phyloP scores from a whole-genome alignment of 2,329 filamentous ascomycete species.

The Neoascochyta sp. region DNA sequence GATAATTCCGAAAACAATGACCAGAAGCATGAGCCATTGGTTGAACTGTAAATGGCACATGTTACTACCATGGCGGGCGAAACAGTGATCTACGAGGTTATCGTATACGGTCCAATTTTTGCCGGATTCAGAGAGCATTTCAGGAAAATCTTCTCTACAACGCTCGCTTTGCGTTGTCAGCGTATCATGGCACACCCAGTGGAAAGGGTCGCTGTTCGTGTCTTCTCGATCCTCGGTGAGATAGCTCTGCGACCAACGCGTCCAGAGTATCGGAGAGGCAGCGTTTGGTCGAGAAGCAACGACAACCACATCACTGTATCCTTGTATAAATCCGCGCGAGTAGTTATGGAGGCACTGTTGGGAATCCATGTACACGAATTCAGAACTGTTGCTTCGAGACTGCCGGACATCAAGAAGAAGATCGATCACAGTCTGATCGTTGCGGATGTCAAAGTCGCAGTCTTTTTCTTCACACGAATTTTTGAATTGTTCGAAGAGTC shows the following conservation, averaged over 20 bases:
- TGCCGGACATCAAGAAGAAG: slow-evolving; percentile 11
- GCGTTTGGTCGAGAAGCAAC: slow-evolving; percentile 5
- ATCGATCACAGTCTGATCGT: slow-evolving; percentile 3
- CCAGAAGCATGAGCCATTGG: slow-evolving; percentile 11
- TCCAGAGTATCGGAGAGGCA: slow-evolving; percentile 9
- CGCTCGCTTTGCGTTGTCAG: neutral
- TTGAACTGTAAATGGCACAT: slow-evolving; percentile 17
- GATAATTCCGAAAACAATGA: slow-evolving; percentile 12
- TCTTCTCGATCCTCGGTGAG: slow-evolving; percentile 5
- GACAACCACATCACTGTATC: slow-evolving; percentile 9
- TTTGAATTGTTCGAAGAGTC: slow-evolving; percentile 6
- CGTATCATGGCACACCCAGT: slow-evolving; percentile 13
- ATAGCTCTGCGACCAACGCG: slow-evolving; percentile 10
- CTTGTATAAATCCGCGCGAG: slow-evolving; percentile 9
- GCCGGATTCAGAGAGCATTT: too few relatives aligned
- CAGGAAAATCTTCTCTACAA: too few relatives aligned
- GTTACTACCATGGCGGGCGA: slow-evolving; percentile 9
- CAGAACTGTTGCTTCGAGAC: too few relatives aligned
- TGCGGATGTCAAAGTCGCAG: slow-evolving; percentile 7
- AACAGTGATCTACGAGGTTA: slow-evolving; percentile 10
- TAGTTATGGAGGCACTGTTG: slow-evolving; percentile 9
- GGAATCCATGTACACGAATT: slow-evolving; percentile 3
- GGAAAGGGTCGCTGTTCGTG: slow-evolving; percentile 12
- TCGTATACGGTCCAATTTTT: slow-evolving; percentile 16
- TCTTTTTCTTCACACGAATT: neutral